Conservation (phyloP, 495 filamentous ascomycete genomes). For the Wilcoxina mikolae region DNA sequence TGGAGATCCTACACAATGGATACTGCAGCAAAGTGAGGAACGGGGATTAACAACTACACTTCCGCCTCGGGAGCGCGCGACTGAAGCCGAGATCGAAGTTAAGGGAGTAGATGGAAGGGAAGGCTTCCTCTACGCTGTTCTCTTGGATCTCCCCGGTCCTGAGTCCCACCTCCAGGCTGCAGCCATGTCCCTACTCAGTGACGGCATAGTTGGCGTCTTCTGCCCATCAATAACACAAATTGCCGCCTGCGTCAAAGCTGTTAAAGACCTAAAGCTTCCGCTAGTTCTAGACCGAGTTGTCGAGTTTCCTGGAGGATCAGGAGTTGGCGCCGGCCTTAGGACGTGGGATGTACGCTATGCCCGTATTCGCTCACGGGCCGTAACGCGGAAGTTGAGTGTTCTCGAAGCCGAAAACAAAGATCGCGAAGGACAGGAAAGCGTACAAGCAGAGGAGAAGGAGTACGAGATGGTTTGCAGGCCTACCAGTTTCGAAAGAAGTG, state of each 20-base stretch:
- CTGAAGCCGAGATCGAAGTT: not conserved
- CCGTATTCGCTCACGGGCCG: slow-evolving; percentile 34
- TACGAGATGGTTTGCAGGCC: slow-evolving; percentile 33
- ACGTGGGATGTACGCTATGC: slow-evolving; percentile 48
- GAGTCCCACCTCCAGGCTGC: slow-evolving; percentile 45
- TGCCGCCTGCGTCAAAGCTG: slow-evolving; percentile 40
- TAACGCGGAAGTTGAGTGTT: not conserved
- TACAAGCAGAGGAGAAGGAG: slow-evolving; percentile 7
- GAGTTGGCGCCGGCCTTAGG: slow-evolving; percentile 41
- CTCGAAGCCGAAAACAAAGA: slow-evolving; percentile 3
- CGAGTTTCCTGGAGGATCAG: slow-evolving; percentile 42
- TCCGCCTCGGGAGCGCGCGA: not conserved
- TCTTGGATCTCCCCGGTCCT: slow-evolving; percentile 55
- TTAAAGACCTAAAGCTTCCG: slow-evolving; percentile 38
- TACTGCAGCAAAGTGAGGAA: slow-evolving; percentile 35
- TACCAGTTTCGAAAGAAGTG: slow-evolving; percentile 45
- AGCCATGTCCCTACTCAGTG: slow-evolving; percentile 39
- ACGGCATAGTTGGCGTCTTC: slow-evolving; percentile 53
- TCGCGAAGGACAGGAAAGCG: slow-evolving; percentile 8
- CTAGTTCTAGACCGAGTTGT: slow-evolving; percentile 47
- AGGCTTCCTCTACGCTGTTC: slow-evolving; percentile 47
- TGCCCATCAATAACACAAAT: slow-evolving; percentile 68
- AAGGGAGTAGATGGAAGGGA: not conserved
- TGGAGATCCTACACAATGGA: slow-evolving; percentile 47
- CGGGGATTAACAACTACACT: slow-evolving; percentile 27